Conservation (phyloP, 768 basidiomycete species). For the Suillus tomentosus region DNA sequence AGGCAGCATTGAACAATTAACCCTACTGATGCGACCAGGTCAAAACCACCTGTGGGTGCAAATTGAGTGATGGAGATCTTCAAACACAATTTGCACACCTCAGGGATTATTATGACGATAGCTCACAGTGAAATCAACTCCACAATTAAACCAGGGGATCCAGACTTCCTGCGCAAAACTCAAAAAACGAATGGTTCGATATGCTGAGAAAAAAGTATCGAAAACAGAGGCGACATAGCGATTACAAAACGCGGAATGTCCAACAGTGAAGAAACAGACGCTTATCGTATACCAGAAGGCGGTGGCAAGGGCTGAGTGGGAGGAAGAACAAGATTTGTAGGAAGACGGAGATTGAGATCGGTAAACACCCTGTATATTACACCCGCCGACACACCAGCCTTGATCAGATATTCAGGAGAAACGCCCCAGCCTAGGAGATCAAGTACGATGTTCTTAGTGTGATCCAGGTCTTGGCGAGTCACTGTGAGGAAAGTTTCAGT, state of each 20-base stretch:
- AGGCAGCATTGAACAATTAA: not conserved
- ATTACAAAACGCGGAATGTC: not conserved
- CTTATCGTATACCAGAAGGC: conserved; percentile 8
- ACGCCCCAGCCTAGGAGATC: conserved; percentile 61
- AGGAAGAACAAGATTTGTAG: conserved; percentile 21
- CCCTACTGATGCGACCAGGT: not conserved
- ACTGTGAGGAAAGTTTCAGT: conserved; percentile 30
- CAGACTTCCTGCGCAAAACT: not conserved
- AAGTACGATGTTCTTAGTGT: conserved; percentile 49
- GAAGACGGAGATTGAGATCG: conserved; percentile 43
- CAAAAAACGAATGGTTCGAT: conserved; percentile 3
- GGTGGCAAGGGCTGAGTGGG: not conserved
- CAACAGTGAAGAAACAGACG: not conserved
- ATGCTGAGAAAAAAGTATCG: not conserved
- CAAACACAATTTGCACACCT: not conserved
- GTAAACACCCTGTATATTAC: conserved; percentile 43
- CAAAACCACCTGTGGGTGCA: not conserved
- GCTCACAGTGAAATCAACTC: not conserved
- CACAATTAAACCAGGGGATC: no score
- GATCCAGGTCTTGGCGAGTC: conserved; percentile 42
- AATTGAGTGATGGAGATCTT: not conserved
- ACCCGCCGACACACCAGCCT: conserved; percentile 43
- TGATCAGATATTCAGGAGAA: conserved; percentile 48
- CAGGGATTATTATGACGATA: not conserved
- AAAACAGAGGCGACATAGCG: not conserved